Conservation (phyloP, 140 eudicot genomes). For the Oenanthe javanica region DNA sequence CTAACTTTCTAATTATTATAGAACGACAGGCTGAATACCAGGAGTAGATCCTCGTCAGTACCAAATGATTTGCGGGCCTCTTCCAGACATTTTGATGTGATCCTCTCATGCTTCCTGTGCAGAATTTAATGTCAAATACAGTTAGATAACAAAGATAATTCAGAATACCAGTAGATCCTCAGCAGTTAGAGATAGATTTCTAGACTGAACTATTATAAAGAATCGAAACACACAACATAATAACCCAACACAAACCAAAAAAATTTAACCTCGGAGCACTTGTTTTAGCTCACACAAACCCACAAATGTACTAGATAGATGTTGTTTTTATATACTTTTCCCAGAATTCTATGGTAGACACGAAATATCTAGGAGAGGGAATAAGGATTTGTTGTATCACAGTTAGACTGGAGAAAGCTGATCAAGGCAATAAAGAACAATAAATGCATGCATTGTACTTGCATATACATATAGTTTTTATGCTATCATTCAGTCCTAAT, state of each 20-base stretch:
- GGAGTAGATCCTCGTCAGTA: slow-evolving; percentile 91
- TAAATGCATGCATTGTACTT: neutral
- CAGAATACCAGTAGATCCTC: neutral
- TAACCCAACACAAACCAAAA: neutral
- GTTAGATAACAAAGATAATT: neutral
- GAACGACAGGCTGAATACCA: slow-evolving; percentile 38
- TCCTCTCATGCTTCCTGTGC: slow-evolving; percentile 57
- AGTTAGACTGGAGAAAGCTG: neutral
- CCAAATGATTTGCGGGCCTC: slow-evolving; percentile 97
- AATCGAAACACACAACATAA: neutral
- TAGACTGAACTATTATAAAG: neutral
- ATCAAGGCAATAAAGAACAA: no score
- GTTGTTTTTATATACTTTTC: no score
- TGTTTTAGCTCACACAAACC: neutral
- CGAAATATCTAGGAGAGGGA: neutral
- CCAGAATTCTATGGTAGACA: neutral
- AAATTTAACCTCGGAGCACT: neutral
- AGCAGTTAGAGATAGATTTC: neutral
- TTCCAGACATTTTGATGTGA: slow-evolving; percentile 62
- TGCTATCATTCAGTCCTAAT: neutral
- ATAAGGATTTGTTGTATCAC: neutral
- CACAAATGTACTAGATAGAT: neutral
- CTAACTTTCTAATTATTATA: neutral
- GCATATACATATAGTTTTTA: neutral
- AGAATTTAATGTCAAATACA: slow-evolving; percentile 13